These are phyloP conservation scores for Terfezia boudieri DNA, from an alignment of 495 filamentous ascomycete species.

Conservation along the genomic window DNA sequence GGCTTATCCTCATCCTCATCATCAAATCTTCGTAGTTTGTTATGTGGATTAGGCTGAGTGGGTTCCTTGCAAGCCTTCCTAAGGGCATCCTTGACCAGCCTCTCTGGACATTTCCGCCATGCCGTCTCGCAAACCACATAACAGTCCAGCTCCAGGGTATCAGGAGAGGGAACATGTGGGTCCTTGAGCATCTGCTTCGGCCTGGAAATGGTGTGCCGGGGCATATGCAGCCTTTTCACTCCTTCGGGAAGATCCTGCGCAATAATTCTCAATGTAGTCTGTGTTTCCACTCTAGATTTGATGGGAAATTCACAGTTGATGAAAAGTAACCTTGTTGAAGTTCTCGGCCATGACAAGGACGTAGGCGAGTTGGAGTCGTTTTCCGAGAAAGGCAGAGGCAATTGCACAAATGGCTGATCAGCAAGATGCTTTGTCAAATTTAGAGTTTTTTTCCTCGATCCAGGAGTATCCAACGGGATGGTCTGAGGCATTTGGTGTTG, in stretches of 20 bases:
- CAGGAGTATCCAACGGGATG: background rate
- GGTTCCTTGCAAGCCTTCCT: slow-evolving; percentile 35
- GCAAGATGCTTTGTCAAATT: background rate
- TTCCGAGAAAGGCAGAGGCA: background rate
- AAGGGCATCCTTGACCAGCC: slow-evolving; percentile 35
- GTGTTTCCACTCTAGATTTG: slow-evolving; percentile 88
- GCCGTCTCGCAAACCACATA: slow-evolving; percentile 78
- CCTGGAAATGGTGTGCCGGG: slow-evolving; percentile 73
- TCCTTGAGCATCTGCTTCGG: slow-evolving; percentile 59
- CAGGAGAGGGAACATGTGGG: slow-evolving; percentile 32
- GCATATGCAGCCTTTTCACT: slow-evolving; percentile 60
- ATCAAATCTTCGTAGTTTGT: slow-evolving; percentile 13
- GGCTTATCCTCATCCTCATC: slow-evolving; percentile 1
- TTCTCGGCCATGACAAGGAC: background rate
- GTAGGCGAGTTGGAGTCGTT: background rate
- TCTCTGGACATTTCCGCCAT: slow-evolving; percentile 46
- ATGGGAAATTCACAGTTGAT: slow-evolving; percentile 5
- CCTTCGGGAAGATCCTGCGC: slow-evolving; percentile 48
- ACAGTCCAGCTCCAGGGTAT: slow-evolving; percentile 60
- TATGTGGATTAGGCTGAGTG: slow-evolving; percentile 11
- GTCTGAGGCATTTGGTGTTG: background rate
- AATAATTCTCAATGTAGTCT: slow-evolving; percentile 62
- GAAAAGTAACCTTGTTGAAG: background rate
- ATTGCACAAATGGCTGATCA: background rate
- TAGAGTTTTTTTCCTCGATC: background rate